Percentiles rank a stretch among this genome's conserved stretches.
These are phyloP conservation scores for Tremella yokohamensis DNA, from an alignment of 768 basidiomycete genomes.

Conservation along the genomic window DNA sequence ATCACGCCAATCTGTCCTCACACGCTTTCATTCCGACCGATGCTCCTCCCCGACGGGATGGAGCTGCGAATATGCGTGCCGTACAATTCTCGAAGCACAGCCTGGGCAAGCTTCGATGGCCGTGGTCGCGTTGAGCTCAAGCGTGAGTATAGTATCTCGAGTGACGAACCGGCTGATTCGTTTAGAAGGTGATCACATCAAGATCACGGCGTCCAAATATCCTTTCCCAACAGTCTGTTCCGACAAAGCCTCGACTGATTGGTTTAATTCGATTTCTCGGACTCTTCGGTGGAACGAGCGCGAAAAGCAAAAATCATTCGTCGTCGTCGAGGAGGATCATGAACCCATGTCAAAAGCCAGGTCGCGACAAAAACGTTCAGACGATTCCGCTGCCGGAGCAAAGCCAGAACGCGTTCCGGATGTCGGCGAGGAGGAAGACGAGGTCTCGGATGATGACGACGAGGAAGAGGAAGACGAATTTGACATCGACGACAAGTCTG, in stretches of 20 bases:
- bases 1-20: conserved; percentile 98
- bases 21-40: conserved; percentile 95
- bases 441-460: conserved; percentile 54
- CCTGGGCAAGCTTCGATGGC: conserved; percentile 98
- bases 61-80: conserved; percentile 98
- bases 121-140: conserved; percentile 91
- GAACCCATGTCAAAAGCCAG: conserved; percentile 19
- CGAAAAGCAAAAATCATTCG: conserved; percentile 88
- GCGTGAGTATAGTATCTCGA: conserved; percentile 60
- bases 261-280: conserved; percentile 95
- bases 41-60: conserved; percentile 98
- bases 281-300: conserved; percentile 99
- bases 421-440: conserved; percentile 46
- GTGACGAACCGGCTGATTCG: background rate
- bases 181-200: conserved; percentile 96
- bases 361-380: conserved; percentile 6
- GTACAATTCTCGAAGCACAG: conserved; percentile 94
- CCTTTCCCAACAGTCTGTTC: conserved; percentile 99
- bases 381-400: conserved; percentile 60
- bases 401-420: conserved; percentile 54
- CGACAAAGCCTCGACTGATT: conserved; percentile 95
- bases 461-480: conserved; percentile 72
- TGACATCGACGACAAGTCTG: conserved; percentile 88
- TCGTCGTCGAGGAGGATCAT: conserved; percentile 19
- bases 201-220: conserved; percentile 92